Percentiles rank a stretch among this genome's conserved stretches.
Evolutionary conservation across 1,139 yeast species (phyloP).

Genomic region (Hansenula sp.): DNA sequence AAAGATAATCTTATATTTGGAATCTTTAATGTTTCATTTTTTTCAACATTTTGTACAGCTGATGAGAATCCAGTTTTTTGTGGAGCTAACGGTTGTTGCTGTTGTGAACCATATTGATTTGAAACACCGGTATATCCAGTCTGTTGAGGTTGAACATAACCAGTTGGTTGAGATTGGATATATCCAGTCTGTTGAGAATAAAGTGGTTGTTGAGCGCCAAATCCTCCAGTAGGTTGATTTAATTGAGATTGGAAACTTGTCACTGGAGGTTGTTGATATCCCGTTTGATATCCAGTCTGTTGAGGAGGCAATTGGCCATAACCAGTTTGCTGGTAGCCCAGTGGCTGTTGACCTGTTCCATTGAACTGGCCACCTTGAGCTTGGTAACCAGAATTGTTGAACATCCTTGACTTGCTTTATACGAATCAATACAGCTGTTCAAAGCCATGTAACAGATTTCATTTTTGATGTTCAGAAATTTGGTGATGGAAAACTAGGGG

Average conservation of each 20-base stretch:
- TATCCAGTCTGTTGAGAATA: slow-evolving; percentile 15
- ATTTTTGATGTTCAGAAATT: too few species aligned
- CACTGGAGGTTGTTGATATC: slow-evolving; percentile 2
- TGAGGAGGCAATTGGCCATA: slow-evolving; percentile 11
- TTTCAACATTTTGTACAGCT: slow-evolving; percentile 18
- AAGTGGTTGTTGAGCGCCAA: slow-evolving; percentile 11
- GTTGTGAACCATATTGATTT: slow-evolving; percentile 7
- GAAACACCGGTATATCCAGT: too few species aligned
- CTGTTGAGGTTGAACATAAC: slow-evolving; percentile 5
- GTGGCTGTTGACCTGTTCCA: slow-evolving; percentile 9
- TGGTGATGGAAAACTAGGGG: not conserved
- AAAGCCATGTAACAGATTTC: too few species aligned
- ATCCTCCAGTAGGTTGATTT: not conserved
- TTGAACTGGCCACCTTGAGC: slow-evolving; percentile 4
- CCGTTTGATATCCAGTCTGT: slow-evolving; percentile 13
- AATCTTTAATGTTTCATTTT: slow-evolving; percentile 20
- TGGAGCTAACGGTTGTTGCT: slow-evolving; percentile 15
- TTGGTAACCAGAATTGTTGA: slow-evolving; percentile 12
- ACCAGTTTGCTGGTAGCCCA: slow-evolving; percentile 9
- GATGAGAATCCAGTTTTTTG: slow-evolving; percentile 21
- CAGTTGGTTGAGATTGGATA: slow-evolving; percentile 11
- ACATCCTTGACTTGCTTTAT: slow-evolving; percentile 2
- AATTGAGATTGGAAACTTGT: slow-evolving; percentile 1
- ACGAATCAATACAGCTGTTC: too few species aligned
- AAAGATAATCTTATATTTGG: slow-evolving; percentile 59